These are phyloP conservation scores for Kwoniella shandongensis DNA, from an alignment of 768 basidiomycete genomes.

Conservation along the genomic window DNA sequence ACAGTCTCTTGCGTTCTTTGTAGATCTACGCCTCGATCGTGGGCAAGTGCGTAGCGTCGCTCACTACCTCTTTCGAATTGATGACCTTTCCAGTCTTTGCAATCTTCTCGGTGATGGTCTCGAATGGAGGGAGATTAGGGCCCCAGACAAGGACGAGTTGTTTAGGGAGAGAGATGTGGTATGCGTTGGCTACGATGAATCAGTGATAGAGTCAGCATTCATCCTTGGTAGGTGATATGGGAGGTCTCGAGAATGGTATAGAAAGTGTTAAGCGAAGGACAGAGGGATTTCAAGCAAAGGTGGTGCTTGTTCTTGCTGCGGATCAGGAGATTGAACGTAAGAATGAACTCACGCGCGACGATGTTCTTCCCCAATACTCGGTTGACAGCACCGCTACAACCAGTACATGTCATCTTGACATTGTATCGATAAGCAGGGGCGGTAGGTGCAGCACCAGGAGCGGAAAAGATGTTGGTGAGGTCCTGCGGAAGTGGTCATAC, in stretches of 20 bases:
- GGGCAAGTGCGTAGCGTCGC: conserved; percentile 23
- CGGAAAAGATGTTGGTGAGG: conserved; percentile 13
- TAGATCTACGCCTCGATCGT: conserved; percentile 22
- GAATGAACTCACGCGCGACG: conserved; percentile 44
- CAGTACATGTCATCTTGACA: conserved; percentile 53
- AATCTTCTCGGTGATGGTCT: conserved; percentile 50
- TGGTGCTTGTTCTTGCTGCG: neutral
- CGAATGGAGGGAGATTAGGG: conserved; percentile 43
- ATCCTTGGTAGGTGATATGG: too few relatives aligned
- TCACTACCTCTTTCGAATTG: conserved; percentile 18
- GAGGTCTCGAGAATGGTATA: neutral
- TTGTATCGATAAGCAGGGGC: conserved; percentile 50
- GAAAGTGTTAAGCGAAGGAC: neutral
- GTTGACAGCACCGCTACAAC: conserved; percentile 53
- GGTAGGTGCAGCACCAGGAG: conserved; percentile 18
- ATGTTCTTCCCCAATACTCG: conserved; percentile 51
- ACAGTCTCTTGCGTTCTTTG: neutral
- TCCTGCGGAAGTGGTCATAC: too few relatives aligned
- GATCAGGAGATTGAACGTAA: neutral
- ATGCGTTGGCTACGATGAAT: conserved; percentile 40
- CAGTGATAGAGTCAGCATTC: neutral
- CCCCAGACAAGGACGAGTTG: conserved; percentile 52
- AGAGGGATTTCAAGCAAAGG: too few relatives aligned
- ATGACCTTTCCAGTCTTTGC: conserved; percentile 53
- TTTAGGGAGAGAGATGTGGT: conserved; percentile 44